Percentiles rank a stretch among this genome's conserved stretches.
phyloP scores from a whole-genome alignment of 306 rosid species.

The Lathyrus oleraceus region DNA sequence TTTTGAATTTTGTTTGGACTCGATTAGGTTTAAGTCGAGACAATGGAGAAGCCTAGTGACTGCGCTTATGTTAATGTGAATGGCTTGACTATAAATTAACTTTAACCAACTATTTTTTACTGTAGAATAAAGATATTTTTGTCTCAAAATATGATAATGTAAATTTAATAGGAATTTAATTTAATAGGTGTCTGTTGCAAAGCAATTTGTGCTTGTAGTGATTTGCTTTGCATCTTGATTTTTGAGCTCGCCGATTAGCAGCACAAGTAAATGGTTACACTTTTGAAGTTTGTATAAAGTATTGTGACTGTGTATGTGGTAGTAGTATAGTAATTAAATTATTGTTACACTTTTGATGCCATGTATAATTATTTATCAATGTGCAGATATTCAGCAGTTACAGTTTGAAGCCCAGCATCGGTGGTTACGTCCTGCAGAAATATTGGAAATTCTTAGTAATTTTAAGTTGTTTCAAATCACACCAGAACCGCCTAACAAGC shows the following conservation, averaged over 20 bases:
- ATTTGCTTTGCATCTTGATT: conserved; percentile 5
- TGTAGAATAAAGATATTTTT: conserved; percentile 18
- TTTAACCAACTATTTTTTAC: neutral
- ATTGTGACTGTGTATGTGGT: conserved; percentile 15
- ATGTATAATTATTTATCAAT: conserved; percentile 22
- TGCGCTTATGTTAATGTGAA: neutral
- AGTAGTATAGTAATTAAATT: conserved; percentile 14
- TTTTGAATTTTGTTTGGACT: conserved; percentile 15
- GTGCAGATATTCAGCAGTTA: conserved; percentile 72
- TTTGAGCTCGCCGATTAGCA: neutral
- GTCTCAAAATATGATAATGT: neutral
- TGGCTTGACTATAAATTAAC: neutral
- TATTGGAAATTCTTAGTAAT: conserved; percentile 85
- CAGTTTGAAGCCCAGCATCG: conserved; percentile 74
- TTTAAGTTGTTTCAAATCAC: conserved; percentile 59
- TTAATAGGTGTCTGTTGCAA: neutral
- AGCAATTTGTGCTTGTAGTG: conserved; percentile 17
- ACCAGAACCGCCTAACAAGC: conserved; percentile 77
- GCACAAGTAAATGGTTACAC: neutral
- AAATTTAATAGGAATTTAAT: neutral
- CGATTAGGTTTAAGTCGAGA: conserved; percentile 5
- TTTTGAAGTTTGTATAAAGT: conserved; percentile 24
- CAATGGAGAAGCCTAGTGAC: neutral
- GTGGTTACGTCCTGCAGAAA: conserved; percentile 92
- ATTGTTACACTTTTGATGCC: too few relatives aligned